Percentiles rank a stretch among this genome's conserved stretches.
Evolutionary conservation across 768 basidiomycete species (phyloP).

Genomic region (Auriscalpium microsporum): DNA sequence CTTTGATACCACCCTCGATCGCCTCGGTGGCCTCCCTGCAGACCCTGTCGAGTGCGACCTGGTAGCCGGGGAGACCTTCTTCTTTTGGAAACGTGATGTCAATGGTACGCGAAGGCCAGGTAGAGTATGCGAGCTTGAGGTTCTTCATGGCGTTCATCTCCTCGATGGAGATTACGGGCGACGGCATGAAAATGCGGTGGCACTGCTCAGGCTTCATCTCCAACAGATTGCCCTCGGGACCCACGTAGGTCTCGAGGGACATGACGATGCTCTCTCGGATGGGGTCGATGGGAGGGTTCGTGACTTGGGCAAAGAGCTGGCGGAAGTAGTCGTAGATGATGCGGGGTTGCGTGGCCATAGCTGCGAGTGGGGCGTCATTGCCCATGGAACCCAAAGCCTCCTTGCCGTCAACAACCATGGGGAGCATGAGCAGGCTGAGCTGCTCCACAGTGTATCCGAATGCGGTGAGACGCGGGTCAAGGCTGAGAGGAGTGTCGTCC

Average conservation of each 20-base stretch:
- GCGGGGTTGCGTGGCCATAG: slow-evolving; percentile 89
- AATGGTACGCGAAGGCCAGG: slow-evolving; percentile 92
- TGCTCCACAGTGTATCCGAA: slow-evolving; percentile 98
- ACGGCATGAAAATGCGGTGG: slow-evolving; percentile 86
- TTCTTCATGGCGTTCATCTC: slow-evolving; percentile 98
- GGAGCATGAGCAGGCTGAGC: slow-evolving; percentile 88
- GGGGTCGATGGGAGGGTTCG: slow-evolving; percentile 98
- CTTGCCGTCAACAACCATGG: slow-evolving; percentile 90
- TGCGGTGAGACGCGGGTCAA: slow-evolving; percentile 84
- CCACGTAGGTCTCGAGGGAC: slow-evolving; percentile 95
- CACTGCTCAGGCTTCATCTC: slow-evolving; percentile 95
- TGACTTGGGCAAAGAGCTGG: slow-evolving; percentile 97
- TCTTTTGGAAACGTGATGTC: slow-evolving; percentile 96
- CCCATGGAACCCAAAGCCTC: slow-evolving; percentile 99
- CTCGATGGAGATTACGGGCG: slow-evolving; percentile 88
- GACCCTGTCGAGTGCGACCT: slow-evolving; percentile 80
- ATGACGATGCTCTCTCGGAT: slow-evolving; percentile 97
- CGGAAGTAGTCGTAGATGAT: slow-evolving; percentile 96
- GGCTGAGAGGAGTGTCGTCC: slow-evolving; percentile 71
- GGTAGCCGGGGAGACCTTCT: slow-evolving; percentile 89
- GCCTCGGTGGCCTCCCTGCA: slow-evolving; percentile 88
- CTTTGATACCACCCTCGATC: slow-evolving; percentile 90
- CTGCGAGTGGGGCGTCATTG: slow-evolving; percentile 93
- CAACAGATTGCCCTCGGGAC: slow-evolving; percentile 92
- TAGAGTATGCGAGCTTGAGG: slow-evolving; percentile 72